These are phyloP conservation scores for Fusarium sacchari DNA, from an alignment of 2,329 filamentous ascomycete species.

Conservation along the genomic window DNA sequence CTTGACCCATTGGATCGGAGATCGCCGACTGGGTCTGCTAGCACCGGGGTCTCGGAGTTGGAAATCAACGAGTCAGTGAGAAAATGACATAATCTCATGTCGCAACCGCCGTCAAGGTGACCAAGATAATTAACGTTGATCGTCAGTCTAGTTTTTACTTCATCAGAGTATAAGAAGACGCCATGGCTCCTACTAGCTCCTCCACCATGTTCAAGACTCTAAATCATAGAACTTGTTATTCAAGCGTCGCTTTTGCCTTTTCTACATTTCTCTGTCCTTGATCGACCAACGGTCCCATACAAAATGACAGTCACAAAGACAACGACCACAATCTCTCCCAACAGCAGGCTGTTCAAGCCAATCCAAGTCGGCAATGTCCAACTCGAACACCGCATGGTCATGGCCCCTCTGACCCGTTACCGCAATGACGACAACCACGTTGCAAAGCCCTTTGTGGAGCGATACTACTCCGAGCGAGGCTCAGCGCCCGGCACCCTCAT, in stretches of 20 bases:
- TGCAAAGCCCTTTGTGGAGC: slow-evolving; percentile 41
- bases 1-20: neutral
- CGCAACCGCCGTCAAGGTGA: neutral
- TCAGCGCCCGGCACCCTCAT: slow-evolving; percentile 57
- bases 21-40: neutral
- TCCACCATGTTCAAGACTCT: neutral
- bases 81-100: slow-evolving; percentile 1
- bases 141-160: neutral
- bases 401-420: slow-evolving; percentile 56
- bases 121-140: neutral
- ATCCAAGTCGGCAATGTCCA: slow-evolving; percentile 33
- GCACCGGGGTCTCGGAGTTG: slow-evolving; percentile 13
- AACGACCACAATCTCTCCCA: neutral
- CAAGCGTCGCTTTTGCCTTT: neutral
- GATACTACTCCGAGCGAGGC: slow-evolving; percentile 46
- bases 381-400: slow-evolving; percentile 39
- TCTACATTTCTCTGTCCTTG: neutral
- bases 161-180: neutral
- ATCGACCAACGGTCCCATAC: neutral
- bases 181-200: neutral
- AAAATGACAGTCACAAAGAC: slow-evolving; percentile 24
- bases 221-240: neutral
- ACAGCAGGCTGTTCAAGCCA: slow-evolving; percentile 40
- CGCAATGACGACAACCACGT: slow-evolving; percentile 55
- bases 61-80: neutral